phyloP scores from a whole-genome alignment of 768 basidiomycete species.

The Agrocybe chaxingu region DNA sequence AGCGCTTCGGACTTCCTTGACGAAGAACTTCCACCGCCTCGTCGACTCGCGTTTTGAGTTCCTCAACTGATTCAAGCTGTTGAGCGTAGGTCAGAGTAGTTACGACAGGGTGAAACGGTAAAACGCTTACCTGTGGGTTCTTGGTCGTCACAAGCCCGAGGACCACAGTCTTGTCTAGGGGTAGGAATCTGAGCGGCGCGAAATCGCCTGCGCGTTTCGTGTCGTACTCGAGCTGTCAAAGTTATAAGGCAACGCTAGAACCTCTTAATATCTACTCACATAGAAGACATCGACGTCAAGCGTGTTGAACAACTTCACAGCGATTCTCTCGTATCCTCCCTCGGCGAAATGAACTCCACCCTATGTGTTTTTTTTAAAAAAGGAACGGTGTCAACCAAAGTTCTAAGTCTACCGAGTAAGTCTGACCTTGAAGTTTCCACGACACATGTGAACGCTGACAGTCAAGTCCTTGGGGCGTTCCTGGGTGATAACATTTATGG shows the following conservation, averaged over 20 bases:
- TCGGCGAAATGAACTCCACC: conserved; percentile 54
- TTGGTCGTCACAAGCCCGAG: conserved; percentile 51
- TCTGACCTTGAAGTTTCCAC: conserved; percentile 49
- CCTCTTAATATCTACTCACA: conserved; percentile 23
- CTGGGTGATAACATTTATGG: conserved; percentile 55
- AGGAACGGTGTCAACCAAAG: conserved; percentile 21
- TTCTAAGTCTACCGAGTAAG: conserved; percentile 6
- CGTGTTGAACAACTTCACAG: conserved; percentile 51
- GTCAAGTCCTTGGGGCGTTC: conserved; percentile 53
- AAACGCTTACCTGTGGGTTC: conserved; percentile 31
- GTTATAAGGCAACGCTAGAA: too few relatives aligned
- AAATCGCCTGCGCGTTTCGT: conserved; percentile 62
- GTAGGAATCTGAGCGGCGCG: conserved; percentile 49
- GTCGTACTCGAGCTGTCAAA: conserved; percentile 58
- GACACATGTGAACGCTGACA: conserved; percentile 59
- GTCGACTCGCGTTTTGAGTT: conserved; percentile 46
- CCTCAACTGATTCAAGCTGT: conserved; percentile 48
- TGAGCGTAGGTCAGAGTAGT: background rate
- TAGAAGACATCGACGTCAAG: conserved; percentile 58
- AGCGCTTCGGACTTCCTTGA: conserved; percentile 38
- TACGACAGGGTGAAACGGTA: background rate
- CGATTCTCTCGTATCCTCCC: conserved; percentile 57
- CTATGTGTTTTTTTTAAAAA: conserved; percentile 10
- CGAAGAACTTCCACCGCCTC: conserved; percentile 51
- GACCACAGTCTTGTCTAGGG: conserved; percentile 43